Conservation (phyloP, 2,329 filamentous ascomycete species). For the Beauveria brongniartii region DNA sequence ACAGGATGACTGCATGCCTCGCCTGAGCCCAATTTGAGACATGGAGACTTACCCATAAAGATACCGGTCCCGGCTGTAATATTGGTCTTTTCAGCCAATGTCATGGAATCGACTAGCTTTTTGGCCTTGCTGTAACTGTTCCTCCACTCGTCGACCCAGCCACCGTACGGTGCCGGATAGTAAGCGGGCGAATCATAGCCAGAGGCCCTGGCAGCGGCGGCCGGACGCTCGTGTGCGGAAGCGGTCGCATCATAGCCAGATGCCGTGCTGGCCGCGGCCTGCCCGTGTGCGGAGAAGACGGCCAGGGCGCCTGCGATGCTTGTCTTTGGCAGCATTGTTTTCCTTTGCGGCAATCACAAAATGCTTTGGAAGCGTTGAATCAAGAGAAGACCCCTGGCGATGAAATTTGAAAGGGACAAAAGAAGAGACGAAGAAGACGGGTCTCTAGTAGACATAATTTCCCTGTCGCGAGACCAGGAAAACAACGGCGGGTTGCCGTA, state of each 20-base stretch:
- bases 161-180: constrained; percentile 65
- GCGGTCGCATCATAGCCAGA: constrained; percentile 34
- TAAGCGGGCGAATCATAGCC: constrained; percentile 43
- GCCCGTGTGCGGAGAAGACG: neutral
- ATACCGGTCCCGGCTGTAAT: constrained; percentile 64
- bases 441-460: neutral
- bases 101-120: constrained; percentile 64
- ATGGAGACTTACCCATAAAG: constrained; percentile 50
- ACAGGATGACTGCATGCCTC: neutral
- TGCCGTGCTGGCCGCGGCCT: neutral
- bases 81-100: constrained; percentile 72
- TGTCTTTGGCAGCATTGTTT: neutral
- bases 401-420: neutral
- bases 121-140: constrained; percentile 64
- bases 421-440: neutral
- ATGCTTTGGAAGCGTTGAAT: neutral
- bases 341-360: neutral
- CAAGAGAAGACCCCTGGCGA: neutral
- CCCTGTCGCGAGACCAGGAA: neutral
- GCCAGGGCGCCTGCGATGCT: neutral
- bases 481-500: neutral
- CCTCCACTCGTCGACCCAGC: constrained; percentile 61
- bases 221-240: constrained; percentile 21
- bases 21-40: neutral
- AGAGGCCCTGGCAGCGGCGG: neutral